Evolutionary conservation across 305 asterid species (phyloP).

Genomic region (Solanum chacoense): DNA sequence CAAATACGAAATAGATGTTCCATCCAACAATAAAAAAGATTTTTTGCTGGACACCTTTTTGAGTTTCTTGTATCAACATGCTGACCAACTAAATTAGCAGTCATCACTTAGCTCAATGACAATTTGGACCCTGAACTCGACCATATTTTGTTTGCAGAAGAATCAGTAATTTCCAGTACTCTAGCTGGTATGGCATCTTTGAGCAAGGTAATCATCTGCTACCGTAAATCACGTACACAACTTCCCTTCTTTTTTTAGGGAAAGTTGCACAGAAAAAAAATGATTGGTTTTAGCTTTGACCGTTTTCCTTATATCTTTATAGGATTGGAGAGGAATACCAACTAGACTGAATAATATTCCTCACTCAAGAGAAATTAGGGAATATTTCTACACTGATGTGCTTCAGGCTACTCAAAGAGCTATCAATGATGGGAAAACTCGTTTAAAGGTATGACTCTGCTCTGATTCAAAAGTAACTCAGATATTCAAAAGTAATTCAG

Average conservation of each 20-base stretch:
- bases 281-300: not conserved
- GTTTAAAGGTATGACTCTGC: slow-evolving; percentile 44
- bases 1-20: not conserved
- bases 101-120: not conserved
- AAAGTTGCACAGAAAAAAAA: not conserved
- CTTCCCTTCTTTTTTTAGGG: not conserved
- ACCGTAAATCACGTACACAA: not conserved
- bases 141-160: slow-evolving; percentile 23
- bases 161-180: slow-evolving; percentile 22
- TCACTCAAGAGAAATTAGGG: slow-evolving; percentile 90
- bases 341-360: slow-evolving; percentile 91
- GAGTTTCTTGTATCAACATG: not conserved
- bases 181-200: slow-evolving; percentile 21
- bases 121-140: slow-evolving; percentile 10
- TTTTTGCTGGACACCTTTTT: not conserved
- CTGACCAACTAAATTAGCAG: not conserved
- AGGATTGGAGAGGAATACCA: slow-evolving; percentile 94
- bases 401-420: slow-evolving; percentile 77
- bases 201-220: slow-evolving; percentile 31
- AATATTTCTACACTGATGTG: slow-evolving; percentile 77
- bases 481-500: not conserved
- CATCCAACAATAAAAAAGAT: not conserved
- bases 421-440: slow-evolving; percentile 68
- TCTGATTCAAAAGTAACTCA: not conserved
- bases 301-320: slow-evolving; percentile 18